Evolutionary conservation across 129 eudicot species (phyloP), one percentile per base, ranked within the genome.

Genomic region (Sambucus nigra): DNA sequence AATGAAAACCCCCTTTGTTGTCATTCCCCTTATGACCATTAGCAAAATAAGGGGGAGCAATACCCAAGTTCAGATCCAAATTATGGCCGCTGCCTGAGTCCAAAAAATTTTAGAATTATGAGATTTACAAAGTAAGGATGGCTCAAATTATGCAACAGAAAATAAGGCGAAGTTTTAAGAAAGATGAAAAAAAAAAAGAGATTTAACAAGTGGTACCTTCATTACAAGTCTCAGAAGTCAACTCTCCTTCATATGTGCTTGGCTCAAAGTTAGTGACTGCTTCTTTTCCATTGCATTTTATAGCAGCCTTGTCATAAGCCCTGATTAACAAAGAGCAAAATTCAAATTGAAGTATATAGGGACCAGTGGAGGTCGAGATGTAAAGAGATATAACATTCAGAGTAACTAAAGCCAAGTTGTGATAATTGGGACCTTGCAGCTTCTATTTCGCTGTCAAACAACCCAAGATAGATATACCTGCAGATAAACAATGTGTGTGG

Each of bases 381-480:
- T 21, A 25, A 7, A 22, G 22, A 18, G n/a, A 58, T 2, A 19
- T 7, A 12, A 11, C 42, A 18, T 20, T 11, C 28, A 35, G n/a
- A 19, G 31, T 18, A 22, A 15, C 32, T 15, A 39, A 25, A 8
- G 26, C 3, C 1, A 53, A 45, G 17, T 18, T 9, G 47, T 20
- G 25, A 51, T 45, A 25, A 53, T 54, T 5, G 9, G 42, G 26
- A 87, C 96, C 94, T 87, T 76, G 96, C 96, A 59, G 96, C 96
- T 48, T 87, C 96, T 17, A 79, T 71, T 69, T 87, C 96, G 64
- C 63, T 79, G 75, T 87, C 94, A 55, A 82, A 87, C 65, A 87
- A 51, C 32, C 96, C 96, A 63, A 87, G 96, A 68, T 87, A 87
- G 53, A 86, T 82, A 54, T 77, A 83, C 82, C 86, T 82, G 72